phyloP scores from a whole-genome alignment of 805 yeast genomes.

The Candida lessepsii region DNA sequence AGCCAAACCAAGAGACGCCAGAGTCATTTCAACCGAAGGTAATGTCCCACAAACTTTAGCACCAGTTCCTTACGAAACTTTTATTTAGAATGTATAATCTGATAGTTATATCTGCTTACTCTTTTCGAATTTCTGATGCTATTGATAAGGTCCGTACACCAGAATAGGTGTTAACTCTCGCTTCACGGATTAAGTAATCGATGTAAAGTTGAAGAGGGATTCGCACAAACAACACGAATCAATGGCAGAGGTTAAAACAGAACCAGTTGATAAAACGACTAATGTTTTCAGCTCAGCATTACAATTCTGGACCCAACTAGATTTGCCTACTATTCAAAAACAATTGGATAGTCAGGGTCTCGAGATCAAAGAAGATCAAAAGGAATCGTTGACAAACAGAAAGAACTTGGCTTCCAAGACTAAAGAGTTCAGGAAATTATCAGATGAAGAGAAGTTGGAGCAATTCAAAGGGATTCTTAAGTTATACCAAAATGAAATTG shows the following conservation, averaged over 20 bases:
- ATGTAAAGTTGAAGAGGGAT: no score
- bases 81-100: constrained; percentile 60
- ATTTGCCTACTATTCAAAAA: constrained; percentile 66
- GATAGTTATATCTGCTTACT: neutral
- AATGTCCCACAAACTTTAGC: constrained; percentile 95
- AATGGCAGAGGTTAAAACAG: constrained; percentile 1
- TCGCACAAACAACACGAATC: neutral
- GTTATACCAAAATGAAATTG: constrained; percentile 86
- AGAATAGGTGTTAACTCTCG: no score
- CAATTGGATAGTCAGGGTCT: constrained; percentile 72
- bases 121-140: no score
- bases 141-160: no score
- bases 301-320: constrained; percentile 73
- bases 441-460: constrained; percentile 62
- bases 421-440: constrained; percentile 76
- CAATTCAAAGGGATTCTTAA: constrained; percentile 68
- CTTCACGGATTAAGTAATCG: no score
- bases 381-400: constrained; percentile 63
- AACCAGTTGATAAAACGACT: constrained; percentile 9
- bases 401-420: constrained; percentile 79
- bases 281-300: constrained; percentile 54
- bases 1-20: constrained; percentile 93
- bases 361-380: constrained; percentile 69
- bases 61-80: constrained; percentile 99
- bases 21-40: constrained; percentile 76